Base-by-base conservation (phyloP, 495 filamentous ascomycete species). In the Annulohypoxylon bovei region DNA sequence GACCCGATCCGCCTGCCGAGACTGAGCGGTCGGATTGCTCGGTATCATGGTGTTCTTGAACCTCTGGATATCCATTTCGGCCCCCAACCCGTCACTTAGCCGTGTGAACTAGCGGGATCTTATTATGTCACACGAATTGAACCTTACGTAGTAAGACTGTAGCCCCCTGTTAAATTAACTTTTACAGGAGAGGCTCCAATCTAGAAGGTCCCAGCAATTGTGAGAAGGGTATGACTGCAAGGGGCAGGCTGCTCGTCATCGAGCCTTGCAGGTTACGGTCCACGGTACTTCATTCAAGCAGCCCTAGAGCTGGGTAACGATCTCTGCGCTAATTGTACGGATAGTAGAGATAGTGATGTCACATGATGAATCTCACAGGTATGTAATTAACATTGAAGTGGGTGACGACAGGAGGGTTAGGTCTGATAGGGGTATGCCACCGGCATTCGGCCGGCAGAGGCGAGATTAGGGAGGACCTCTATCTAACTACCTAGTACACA, bases 21-120 rank as follows among this genome's bases (percentile, higher is more conserved):
- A 4, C 16, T 25, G 20, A 27, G 58, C 1, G 39, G 22, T 64
- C 44, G 23, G 52, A 22, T n/a, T 28, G 28, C 6, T 63, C 22
- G 46, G 62, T 53, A 60, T 25, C 58, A 53, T 63, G 4, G 22
- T 20, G 6, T 28, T 35, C 30, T 42, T 37, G 4, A 35, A 11
- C 8, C 46, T 7, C 25, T 52, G 22, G 35, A 30, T 54, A 59
- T 6, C 1, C 6, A 20, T 20, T 49, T 32, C 39, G 6, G 63
- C 68, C 68, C 68, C 68, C 68, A 67, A 67, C 9, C 22, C 16
- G 14, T 61, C 16, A 12, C 28, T 4, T 57, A 33, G 39, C 25
- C 16, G 23, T 35, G 12, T 35, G 16, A 59, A 63, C n/a, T 53
- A 23, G 33, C 35, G 50, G 53, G 14, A 4, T 18, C 7, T 12